A percentile compares a stretch with the other conserved stretches of the same genome.
Evolutionary conservation across 139 green algal genomes (phyloP).

Genomic region (Choricystis sp.): DNA sequence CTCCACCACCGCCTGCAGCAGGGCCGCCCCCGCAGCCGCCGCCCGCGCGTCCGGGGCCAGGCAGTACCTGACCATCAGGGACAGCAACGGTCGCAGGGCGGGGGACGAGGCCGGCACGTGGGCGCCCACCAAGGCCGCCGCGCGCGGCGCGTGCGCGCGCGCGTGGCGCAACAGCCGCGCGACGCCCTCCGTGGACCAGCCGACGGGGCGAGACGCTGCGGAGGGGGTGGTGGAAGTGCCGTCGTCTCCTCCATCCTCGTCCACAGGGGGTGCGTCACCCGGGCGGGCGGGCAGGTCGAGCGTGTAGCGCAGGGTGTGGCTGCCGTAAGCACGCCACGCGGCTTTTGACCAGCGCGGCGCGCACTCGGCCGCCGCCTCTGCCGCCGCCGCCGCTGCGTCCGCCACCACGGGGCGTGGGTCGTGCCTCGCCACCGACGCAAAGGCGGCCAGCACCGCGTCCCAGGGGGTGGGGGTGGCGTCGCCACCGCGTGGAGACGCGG

Average conservation of each 20-base stretch:
- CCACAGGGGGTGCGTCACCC: not conserved
- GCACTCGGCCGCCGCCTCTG: constrained; percentile 5
- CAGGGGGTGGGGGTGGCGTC: constrained; percentile 1
- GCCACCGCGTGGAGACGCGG: not conserved
- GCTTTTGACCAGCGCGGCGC: not conserved
- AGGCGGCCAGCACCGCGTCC: constrained; percentile 3
- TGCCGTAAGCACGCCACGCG: not conserved
- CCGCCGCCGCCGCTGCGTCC: constrained; percentile 14
- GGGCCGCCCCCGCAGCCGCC: no score
- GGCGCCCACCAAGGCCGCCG: not conserved
- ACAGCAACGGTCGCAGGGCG: not conserved
- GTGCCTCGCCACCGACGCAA: constrained; percentile 16
- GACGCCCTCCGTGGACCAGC: not conserved
- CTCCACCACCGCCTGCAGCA: not conserved
- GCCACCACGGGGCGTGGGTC: constrained; percentile 19
- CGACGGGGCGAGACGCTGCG: not conserved
- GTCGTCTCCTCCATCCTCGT: not conserved
- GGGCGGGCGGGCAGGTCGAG: not conserved
- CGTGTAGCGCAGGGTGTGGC: not conserved
- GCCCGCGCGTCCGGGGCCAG: not conserved
- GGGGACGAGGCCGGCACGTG: no score
- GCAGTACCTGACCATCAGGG: not conserved
- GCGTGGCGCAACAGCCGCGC: not conserved
- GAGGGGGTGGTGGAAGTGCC: not conserved
- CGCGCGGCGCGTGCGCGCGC: no score